These are phyloP conservation scores for Dendrostoma leiphaemia DNA, from an alignment of 2,329 filamentous ascomycete genomes.

Conservation along the genomic window DNA sequence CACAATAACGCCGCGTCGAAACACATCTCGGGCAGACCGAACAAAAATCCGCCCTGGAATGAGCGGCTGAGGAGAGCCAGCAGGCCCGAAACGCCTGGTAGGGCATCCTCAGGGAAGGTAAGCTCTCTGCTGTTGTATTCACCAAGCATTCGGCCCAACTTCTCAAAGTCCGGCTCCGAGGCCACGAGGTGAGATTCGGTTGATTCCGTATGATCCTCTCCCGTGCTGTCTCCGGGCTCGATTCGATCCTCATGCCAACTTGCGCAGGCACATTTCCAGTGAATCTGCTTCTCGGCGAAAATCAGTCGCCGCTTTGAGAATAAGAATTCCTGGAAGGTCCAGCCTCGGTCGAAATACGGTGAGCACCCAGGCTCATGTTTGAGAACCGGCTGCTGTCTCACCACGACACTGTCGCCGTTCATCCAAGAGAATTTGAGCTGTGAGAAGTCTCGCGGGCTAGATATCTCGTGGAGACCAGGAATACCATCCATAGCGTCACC, in stretches of 20 bases:
- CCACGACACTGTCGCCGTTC: neutral
- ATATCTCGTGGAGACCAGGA: neutral
- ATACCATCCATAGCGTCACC: neutral
- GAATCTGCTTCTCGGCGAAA: neutral
- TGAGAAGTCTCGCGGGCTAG: neutral
- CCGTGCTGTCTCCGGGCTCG: neutral
- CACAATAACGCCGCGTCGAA: conserved; percentile 20
- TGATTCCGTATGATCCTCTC: no score
- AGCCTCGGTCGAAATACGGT: conserved; percentile 1
- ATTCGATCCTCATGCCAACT: neutral
- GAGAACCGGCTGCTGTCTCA: neutral
- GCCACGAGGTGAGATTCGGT: neutral
- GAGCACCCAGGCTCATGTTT: neutral
- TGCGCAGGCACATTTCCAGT: neutral
- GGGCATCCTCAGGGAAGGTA: conserved; percentile 17
- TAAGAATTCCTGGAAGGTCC: conserved; percentile 7
- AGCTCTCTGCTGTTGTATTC: conserved; percentile 16
- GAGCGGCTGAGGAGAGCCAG: conserved; percentile 1
- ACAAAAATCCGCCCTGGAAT: conserved; percentile 21
- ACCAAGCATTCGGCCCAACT: neutral
- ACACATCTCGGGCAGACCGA: conserved; percentile 20
- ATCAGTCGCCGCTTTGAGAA: neutral
- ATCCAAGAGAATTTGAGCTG: neutral
- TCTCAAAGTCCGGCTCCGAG: neutral
- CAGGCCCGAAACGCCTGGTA: conserved; percentile 15